A percentile compares a stretch with the other conserved stretches of the same genome.
These are phyloP conservation scores for Colletotrichum chrysophilum DNA, from an alignment of 2,329 filamentous ascomycete genomes.

Conservation along the genomic window DNA sequence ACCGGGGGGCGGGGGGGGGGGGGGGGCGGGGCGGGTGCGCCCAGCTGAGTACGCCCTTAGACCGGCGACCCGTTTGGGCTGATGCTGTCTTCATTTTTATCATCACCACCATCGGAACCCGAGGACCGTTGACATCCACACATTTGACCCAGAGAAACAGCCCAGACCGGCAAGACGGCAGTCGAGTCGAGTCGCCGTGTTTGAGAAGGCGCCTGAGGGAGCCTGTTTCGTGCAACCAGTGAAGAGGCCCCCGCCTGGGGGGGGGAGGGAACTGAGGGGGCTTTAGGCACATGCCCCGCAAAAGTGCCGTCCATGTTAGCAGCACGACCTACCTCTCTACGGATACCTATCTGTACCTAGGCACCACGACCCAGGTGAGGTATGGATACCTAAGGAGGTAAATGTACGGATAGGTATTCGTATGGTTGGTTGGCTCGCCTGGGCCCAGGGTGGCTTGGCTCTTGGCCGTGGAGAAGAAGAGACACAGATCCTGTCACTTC, in stretches of 20 bases:
- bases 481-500: neutral
- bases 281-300: neutral
- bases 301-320: neutral
- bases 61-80: neutral
- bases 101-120: neutral
- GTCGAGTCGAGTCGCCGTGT: neutral
- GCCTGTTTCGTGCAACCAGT: neutral
- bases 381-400: neutral
- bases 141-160: neutral
- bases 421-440: neutral
- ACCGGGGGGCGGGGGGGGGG: too few relatives aligned
- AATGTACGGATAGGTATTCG: neutral
- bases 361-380: too few relatives aligned
- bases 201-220: neutral
- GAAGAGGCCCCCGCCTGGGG: too few relatives aligned
- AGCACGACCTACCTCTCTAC: neutral
- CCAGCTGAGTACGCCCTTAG: neutral
- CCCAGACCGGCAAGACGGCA: neutral
- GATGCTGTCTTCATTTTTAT: neutral
- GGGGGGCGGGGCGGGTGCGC: too few relatives aligned
- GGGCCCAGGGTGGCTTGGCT: conserved; percentile 4
- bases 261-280: too few relatives aligned
- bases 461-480: conserved; percentile 8
- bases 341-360: neutral
- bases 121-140: neutral